These are phyloP conservation scores for Wickerhamiella nectarea DNA, from an alignment of 805 yeast genomes.

Conservation along the genomic window DNA sequence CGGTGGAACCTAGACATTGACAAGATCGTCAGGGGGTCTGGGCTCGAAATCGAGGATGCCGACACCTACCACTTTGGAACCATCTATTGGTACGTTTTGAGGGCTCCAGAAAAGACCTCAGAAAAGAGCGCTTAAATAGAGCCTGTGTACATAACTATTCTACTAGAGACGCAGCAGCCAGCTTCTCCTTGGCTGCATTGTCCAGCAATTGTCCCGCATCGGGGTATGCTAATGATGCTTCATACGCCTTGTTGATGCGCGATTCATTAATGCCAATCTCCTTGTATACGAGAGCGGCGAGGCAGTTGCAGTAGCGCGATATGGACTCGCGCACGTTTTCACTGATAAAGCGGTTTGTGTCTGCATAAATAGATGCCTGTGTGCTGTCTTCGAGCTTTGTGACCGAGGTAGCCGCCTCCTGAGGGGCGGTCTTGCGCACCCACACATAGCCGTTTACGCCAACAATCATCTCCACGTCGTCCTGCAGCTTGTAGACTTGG, in stretches of 20 bases:
- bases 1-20: constrained; percentile 94
- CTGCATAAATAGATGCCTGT: constrained; percentile 85
- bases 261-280: constrained; percentile 80
- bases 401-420: constrained; percentile 36
- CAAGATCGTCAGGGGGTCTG: constrained; percentile 69
- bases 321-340: constrained; percentile 54
- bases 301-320: constrained; percentile 71
- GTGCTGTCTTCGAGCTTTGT: constrained; percentile 80
- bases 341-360: constrained; percentile 63
- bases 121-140: too few relatives aligned
- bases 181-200: constrained; percentile 53
- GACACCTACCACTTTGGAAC: constrained; percentile 81
- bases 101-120: too few relatives aligned
- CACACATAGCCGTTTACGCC: constrained; percentile 95
- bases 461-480: constrained; percentile 72
- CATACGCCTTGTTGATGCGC: constrained; percentile 70
- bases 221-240: constrained; percentile 69
- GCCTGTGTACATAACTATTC: constrained; percentile 31
- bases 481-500: constrained; percentile 82
- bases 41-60: constrained; percentile 68
- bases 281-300: constrained; percentile 66
- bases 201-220: constrained; percentile 59
- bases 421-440: constrained; percentile 47
- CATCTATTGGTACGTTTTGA: constrained; percentile 36
- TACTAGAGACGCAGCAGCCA: constrained; percentile 60